These are phyloP conservation scores for Vishniacozyma victoriae DNA, from an alignment of 768 basidiomycete species.

Conservation along the genomic window DNA sequence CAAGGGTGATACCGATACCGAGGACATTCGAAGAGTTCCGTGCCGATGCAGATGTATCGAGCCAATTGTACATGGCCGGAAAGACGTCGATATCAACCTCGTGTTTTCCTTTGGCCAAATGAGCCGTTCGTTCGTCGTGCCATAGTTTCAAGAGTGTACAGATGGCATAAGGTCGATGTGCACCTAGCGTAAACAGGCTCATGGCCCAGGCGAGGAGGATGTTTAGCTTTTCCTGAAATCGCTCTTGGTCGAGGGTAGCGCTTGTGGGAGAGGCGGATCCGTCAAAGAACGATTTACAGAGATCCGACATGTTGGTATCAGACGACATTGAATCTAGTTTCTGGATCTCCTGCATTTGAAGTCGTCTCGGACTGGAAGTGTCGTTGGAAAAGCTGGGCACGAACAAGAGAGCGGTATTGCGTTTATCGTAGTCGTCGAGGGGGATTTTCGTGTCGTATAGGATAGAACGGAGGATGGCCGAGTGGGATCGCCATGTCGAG, in stretches of 20 bases:
- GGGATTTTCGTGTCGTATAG: background rate
- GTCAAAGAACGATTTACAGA: constrained; percentile 36
- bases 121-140: constrained; percentile 24
- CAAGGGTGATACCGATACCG: constrained; percentile 38
- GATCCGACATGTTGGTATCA: constrained; percentile 32
- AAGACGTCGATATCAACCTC: constrained; percentile 25
- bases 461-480: constrained; percentile 4
- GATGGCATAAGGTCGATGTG: constrained; percentile 36
- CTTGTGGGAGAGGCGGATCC: constrained; percentile 19
- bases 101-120: constrained; percentile 9
- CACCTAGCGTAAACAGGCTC: constrained; percentile 34
- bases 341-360: constrained; percentile 40
- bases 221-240: constrained; percentile 33
- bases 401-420: constrained; percentile 21
- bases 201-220: constrained; percentile 40
- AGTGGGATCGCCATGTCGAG: constrained; percentile 17
- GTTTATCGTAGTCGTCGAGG: constrained; percentile 2
- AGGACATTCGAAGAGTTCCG: constrained; percentile 24
- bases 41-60: constrained; percentile 30
- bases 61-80: constrained; percentile 34
- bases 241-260: constrained; percentile 14
- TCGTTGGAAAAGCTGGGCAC: constrained; percentile 12
- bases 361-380: constrained; percentile 31
- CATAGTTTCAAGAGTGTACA: constrained; percentile 35
- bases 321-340: constrained; percentile 38